Evolutionary conservation across 148 eudicot species (phyloP).

Genomic region (Vaccinium vitisidaea): DNA sequence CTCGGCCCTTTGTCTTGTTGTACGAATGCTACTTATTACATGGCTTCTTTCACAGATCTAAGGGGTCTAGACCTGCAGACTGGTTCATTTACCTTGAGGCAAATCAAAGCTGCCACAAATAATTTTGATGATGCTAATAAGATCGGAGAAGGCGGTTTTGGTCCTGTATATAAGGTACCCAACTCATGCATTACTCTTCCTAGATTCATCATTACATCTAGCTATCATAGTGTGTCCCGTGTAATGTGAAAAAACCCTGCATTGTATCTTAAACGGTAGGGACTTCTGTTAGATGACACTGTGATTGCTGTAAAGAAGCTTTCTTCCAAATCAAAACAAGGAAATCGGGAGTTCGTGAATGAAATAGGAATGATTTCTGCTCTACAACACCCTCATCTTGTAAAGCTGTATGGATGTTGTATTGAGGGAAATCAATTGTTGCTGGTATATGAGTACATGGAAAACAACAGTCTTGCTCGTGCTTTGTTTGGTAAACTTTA

Average conservation of each 20-base stretch:
- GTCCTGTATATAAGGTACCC: conserved; percentile 42
- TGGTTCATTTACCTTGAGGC: conserved; percentile 39
- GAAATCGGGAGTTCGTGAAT: conserved; percentile 2
- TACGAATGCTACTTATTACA: not conserved
- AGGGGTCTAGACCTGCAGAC: conserved; percentile 35
- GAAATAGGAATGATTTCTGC: conserved; percentile 21
- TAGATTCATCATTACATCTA: not conserved
- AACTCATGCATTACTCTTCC: not conserved
- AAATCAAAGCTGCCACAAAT: conserved; percentile 43
- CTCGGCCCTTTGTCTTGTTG: not conserved
- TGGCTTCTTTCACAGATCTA: conserved; percentile 23
- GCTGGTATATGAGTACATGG: conserved; percentile 27
- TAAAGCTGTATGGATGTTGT: conserved; percentile 45
- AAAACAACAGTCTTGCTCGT: conserved; percentile 45
- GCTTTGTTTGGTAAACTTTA: conserved; percentile 40
- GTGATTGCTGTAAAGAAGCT: conserved; percentile 33
- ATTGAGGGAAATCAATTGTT: conserved; percentile 41
- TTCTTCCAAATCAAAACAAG: conserved; percentile 1
- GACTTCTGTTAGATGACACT: conserved; percentile 38
- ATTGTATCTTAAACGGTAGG: conserved; percentile 25
- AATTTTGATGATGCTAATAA: conserved; percentile 41
- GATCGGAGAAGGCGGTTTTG: conserved; percentile 52
- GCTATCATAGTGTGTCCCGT: not conserved
- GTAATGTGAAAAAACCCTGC: not conserved
- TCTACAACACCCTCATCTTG: conserved; percentile 35